phyloP scores from a whole-genome alignment of 495 filamentous ascomycete genomes.

The Bombardia bombarda region DNA sequence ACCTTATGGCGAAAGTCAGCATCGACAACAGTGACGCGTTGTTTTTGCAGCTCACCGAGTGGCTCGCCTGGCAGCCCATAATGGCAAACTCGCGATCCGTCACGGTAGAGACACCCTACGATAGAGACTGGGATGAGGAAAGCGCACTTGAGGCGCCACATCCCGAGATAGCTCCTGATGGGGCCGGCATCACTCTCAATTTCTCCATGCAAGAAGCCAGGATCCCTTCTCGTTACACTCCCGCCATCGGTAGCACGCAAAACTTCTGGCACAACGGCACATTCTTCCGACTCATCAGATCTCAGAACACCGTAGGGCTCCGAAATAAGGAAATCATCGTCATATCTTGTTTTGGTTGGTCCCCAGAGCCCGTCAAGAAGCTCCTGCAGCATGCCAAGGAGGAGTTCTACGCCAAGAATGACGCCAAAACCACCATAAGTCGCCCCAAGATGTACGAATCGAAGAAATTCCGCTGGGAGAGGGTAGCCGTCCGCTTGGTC shows the following conservation, averaged over 20 bases:
- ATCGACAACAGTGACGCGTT: constrained; percentile 53
- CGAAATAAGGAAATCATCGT: constrained; percentile 33
- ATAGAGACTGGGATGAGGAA: constrained; percentile 44
- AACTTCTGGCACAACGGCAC: constrained; percentile 33
- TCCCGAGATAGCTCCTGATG: constrained; percentile 22
- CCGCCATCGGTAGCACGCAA: constrained; percentile 31
- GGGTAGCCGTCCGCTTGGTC: constrained; percentile 60
- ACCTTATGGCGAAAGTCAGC: constrained; percentile 48
- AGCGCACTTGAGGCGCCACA: constrained; percentile 30
- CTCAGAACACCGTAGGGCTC: constrained; percentile 29
- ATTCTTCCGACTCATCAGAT: constrained; percentile 32
- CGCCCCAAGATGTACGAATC: constrained; percentile 29
- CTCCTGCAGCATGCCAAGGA: constrained; percentile 50
- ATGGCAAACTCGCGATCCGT: constrained; percentile 46
- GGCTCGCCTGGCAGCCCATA: constrained; percentile 47
- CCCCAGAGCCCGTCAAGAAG: constrained; percentile 51
- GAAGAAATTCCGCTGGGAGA: constrained; percentile 48
- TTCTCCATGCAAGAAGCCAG: constrained; percentile 36
- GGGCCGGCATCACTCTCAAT: constrained; percentile 30
- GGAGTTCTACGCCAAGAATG: constrained; percentile 37
- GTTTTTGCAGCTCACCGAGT: constrained; percentile 51
- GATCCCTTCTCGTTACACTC: constrained; percentile 28
- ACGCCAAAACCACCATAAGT: constrained; percentile 42
- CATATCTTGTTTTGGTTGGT: constrained; percentile 36
- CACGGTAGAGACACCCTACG: constrained; percentile 47